A percentile compares a stretch with the other conserved stretches of the same genome.
Evolutionary conservation across 2,329 filamentous ascomycete genomes (phyloP).

Genomic region (Hirsutella minnesotensis): DNA sequence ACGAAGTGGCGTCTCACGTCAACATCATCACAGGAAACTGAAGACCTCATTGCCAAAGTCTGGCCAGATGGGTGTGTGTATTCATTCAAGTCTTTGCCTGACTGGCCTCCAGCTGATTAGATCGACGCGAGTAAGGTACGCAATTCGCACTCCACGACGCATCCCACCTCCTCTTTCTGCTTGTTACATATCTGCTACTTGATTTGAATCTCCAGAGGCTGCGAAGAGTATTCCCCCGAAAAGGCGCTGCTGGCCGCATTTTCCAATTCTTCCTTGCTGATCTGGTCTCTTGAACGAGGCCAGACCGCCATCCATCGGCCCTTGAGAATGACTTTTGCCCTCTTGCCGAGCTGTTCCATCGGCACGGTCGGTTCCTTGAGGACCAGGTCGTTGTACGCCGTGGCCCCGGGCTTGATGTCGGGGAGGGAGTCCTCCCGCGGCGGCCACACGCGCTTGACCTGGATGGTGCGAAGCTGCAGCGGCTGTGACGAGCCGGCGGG

Average conservation of each 20-base stretch:
- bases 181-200: too few species aligned
- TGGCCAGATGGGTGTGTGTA: too few species aligned
- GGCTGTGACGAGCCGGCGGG: slow-evolving; percentile 15
- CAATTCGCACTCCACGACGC: too few species aligned
- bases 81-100: too few species aligned
- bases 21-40: too few species aligned
- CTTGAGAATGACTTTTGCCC: slow-evolving; percentile 17
- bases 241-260: slow-evolving; percentile 1
- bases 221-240: neutral
- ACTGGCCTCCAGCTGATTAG: too few species aligned
- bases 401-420: slow-evolving; percentile 22
- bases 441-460: slow-evolving; percentile 22
- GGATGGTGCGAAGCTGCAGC: slow-evolving; percentile 18
- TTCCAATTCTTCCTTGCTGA: slow-evolving; percentile 7
- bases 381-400: slow-evolving; percentile 18
- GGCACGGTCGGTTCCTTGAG: slow-evolving; percentile 20
- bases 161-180: too few species aligned
- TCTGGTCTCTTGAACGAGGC: slow-evolving; percentile 11
- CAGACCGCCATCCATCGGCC: slow-evolving; percentile 26
- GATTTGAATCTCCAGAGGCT: neutral
- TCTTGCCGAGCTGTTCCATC: slow-evolving; percentile 17
- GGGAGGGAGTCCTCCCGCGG: slow-evolving; percentile 19
- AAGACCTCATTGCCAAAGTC: too few species aligned
- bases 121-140: too few species aligned
- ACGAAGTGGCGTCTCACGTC: too few species aligned